Evolutionary conservation across 306 rosid species (phyloP), one percentile per base, ranked within the genome.

Genomic region (Castanopsis chinensis): DNA sequence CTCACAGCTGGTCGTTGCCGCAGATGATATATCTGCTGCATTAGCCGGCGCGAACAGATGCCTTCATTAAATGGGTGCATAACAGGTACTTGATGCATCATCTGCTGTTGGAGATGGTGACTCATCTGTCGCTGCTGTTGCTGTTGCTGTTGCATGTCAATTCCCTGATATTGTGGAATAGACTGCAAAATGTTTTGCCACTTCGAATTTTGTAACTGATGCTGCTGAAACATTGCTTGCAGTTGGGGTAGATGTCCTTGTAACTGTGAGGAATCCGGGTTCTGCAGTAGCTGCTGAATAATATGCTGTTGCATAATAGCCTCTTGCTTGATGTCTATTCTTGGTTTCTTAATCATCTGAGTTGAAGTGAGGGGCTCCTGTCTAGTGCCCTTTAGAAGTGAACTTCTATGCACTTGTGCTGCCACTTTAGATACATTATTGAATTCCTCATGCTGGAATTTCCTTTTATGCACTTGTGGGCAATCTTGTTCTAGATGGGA

Each of bases 1-100:
- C 88, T 81, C 25, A 87, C 90, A 54, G 74, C 67, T 56, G 90
- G 90, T 41, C 86, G 80, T 43, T 61, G 78, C 68, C 79, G 88
- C 56, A 61, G 77, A 76, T 79, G 80, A 85, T 79, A 73, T 10
- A 84, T 64, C 64, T 81, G 84, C 86, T 87, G 83, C 88, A 82
- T 84, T 60, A 87, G 76, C 70, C 86, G 80, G 57, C 79, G 80
- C 6, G 84, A 71, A 79, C 84, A 87, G 12, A 73, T 79, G 74
- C 80, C 86, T 32, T 78, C 76, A 33, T 79, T 79, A 27, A 41
- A 64, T 18, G 55, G 76, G 52, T 78, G 78, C 57, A 33, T 10
- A 35, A 64, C 56, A 79, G 61, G 60, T 65, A 32, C 63, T 5
- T 60, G 67, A 59, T 59, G 83, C 72, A 83, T 72, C 23, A 27